phyloP scores from a whole-genome alignment of 176 grass and related monocot genomes.

The Neostapfia colusana region DNA sequence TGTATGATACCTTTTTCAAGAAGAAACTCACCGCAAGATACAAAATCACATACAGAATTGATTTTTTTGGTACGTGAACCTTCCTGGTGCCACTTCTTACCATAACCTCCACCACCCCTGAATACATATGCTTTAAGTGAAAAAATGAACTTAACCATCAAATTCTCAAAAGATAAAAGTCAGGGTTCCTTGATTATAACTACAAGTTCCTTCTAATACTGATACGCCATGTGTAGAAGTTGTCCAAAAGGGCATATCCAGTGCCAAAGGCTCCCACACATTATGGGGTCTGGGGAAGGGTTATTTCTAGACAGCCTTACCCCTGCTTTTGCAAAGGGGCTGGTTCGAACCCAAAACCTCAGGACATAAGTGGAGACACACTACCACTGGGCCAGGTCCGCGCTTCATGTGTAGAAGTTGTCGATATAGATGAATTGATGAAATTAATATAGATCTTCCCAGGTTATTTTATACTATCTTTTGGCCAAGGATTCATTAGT shows the following conservation, averaged over 20 bases:
- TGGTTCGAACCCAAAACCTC: too few species aligned
- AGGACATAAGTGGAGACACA: too few species aligned
- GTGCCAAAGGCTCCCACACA: too few species aligned
- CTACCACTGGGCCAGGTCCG: too few species aligned
- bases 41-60: constrained; percentile 88
- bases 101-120: constrained; percentile 83
- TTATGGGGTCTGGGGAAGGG: too few species aligned
- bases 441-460: constrained; percentile 16
- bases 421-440: too few species aligned
- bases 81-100: constrained; percentile 87
- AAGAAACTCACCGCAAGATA: constrained; percentile 93
- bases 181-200: neutral
- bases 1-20: constrained; percentile 81
- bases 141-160: constrained; percentile 15
- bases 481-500: constrained; percentile 8
- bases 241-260: too few species aligned
- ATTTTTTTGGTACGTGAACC: constrained; percentile 65
- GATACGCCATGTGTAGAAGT: neutral
- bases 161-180: constrained; percentile 26
- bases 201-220: neutral
- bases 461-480: neutral
- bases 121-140: constrained; percentile 32
- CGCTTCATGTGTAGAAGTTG: neutral
- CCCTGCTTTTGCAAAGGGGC: too few species aligned
- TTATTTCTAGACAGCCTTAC: too few species aligned